A percentile compares a stretch with the other conserved stretches of the same genome.
These are phyloP conservation scores for Globisporangium recalcitrans DNA, from an alignment of 352 stramenopile genomes.

Conservation along the genomic window DNA sequence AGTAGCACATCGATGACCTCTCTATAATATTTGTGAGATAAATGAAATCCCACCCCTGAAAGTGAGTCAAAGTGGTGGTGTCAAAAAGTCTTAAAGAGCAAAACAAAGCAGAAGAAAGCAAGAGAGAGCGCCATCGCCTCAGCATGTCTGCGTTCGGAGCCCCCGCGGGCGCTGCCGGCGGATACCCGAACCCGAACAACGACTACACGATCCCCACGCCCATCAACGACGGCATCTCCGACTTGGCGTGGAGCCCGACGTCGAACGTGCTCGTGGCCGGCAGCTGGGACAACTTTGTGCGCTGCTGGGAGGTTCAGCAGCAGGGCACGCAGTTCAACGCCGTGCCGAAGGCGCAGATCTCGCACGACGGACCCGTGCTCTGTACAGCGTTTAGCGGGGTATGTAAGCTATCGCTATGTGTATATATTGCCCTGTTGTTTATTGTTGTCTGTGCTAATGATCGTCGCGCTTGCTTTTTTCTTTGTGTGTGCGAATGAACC, in stretches of 20 bases:
- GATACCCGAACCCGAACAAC: slow-evolving; percentile 69
- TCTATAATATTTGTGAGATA: too few relatives aligned
- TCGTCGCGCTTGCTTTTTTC: background rate
- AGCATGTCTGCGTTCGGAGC: slow-evolving; percentile 44
- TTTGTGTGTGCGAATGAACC: slow-evolving; percentile 8
- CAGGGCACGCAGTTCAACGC: slow-evolving; percentile 66
- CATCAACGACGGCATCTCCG: slow-evolving; percentile 70
- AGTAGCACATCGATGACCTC: background rate
- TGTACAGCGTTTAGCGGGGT: slow-evolving; percentile 88
- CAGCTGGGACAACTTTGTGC: slow-evolving; percentile 82
- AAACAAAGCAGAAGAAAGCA: slow-evolving; percentile 2
- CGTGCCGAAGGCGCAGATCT: slow-evolving; percentile 79
- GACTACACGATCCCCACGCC: slow-evolving; percentile 68
- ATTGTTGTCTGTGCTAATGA: background rate
- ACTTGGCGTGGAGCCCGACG: slow-evolving; percentile 71
- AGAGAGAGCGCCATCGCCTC: background rate
- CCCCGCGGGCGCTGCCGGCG: slow-evolving; percentile 33
- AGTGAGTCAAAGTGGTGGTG: background rate
- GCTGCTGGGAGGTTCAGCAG: slow-evolving; percentile 82
- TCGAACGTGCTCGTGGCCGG: slow-evolving; percentile 70
- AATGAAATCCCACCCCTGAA: background rate
- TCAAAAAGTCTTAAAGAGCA: background rate
- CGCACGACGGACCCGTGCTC: slow-evolving; percentile 88
- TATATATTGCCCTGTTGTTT: background rate
- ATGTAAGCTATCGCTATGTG: slow-evolving; percentile 8